Evolutionary conservation across 345 rosid species (phyloP), one percentile per base, ranked within the genome.

Genomic region (Hypericum perforatum): DNA sequence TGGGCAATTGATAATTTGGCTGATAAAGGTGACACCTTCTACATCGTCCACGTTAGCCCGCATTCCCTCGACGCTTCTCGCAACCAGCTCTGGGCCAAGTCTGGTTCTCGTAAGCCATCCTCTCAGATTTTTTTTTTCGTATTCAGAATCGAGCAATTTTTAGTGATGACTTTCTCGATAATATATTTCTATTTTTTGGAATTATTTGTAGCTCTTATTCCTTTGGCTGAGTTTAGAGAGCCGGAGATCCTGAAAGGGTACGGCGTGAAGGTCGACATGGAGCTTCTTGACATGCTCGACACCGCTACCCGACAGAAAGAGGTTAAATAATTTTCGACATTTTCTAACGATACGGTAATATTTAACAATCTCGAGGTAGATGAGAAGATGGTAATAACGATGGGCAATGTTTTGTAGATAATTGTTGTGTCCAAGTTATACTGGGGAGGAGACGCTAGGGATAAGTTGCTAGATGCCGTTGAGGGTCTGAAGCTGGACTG

Each of bases 361-460:
- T 22, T 1, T 22, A 22, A 4, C 4, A 22, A 22, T 22, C 32
- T 22, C 32, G 4, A 22, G 2, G 32, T 1, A 1, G 32, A 22
- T 4, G 4, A 22, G 32, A 22, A 22, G 32, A 22, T 22, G 9
- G 8, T 15, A 43, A 3, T 6, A 9, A 7, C 39, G 3, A 6
- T 57, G 15, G 3, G 11, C 15, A 7, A 13, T 8, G 8, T 32
- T n/a, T 32, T 49, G 5, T 43, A 86, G 97, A 84, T 72, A 46
- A 77, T 58, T 0, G 58, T 86, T 9, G 76, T 86, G 32, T 50
- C 92, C 39, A 94, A 94, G 46, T 41, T 89, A 22, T 94, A 94
- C 65, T 63, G 68, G 68, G 84, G 89, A 89, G 99, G 95, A 55
- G 95, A 94, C 47, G 82, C 97, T 2, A 84, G 99, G 58, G 99